phyloP scores from a whole-genome alignment of 148 eudicot genomes.

The Vaccinium myrtillus region DNA sequence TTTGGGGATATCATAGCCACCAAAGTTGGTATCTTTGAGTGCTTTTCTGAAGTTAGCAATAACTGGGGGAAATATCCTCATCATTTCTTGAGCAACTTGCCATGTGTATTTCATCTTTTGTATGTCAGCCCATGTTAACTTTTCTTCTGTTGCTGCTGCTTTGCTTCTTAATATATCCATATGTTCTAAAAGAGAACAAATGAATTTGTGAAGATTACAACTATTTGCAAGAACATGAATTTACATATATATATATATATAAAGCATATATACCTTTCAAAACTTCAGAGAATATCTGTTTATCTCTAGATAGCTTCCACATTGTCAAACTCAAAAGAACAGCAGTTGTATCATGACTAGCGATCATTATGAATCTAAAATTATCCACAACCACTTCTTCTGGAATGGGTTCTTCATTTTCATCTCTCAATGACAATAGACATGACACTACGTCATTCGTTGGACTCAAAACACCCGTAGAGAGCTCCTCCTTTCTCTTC shows the following conservation, averaged over 20 bases:
- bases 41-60: conserved; percentile 16
- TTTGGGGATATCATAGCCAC: conserved; percentile 16
- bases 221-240: background rate
- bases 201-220: background rate
- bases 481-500: conserved; percentile 15
- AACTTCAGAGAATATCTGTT: background rate
- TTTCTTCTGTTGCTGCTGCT: conserved; percentile 4
- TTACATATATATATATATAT: too few species aligned
- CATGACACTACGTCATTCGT: conserved; percentile 8
- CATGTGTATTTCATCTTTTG: conserved; percentile 24
- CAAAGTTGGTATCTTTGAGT: conserved; percentile 9
- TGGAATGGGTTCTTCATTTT: conserved; percentile 8
- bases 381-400: conserved; percentile 9
- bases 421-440: conserved; percentile 7
- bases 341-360: conserved; percentile 8
- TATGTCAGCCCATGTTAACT: conserved; percentile 10
- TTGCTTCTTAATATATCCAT: background rate
- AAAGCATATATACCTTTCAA: background rate
- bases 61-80: conserved; percentile 15
- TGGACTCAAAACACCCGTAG: background rate
- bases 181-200: background rate
- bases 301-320: background rate
- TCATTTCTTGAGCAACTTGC: conserved; percentile 20
- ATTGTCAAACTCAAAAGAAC: conserved; percentile 1
- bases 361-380: background rate